phyloP scores from a whole-genome alignment of 2,329 filamentous ascomycete species.

The Tolypocladium ovalisporum region DNA sequence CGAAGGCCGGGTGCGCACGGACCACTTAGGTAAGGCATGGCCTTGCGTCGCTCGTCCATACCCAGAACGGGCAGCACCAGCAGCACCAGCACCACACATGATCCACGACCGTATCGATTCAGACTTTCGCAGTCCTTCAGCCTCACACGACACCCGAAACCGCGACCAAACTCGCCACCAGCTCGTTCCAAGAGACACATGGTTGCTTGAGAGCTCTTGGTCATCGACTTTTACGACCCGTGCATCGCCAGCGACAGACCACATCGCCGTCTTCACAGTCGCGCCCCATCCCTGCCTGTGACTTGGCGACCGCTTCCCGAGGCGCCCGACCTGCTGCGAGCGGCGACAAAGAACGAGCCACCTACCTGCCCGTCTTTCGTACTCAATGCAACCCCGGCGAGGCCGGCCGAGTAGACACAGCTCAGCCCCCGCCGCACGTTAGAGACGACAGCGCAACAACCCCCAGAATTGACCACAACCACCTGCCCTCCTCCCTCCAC shows the following conservation, averaged over 20 bases:
- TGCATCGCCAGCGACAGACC: neutral
- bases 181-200: neutral
- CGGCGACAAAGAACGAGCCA: neutral
- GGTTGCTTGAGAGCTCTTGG: neutral
- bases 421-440: conserved; percentile 15
- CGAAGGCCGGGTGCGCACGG: conserved; percentile 7
- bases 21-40: conserved; percentile 4
- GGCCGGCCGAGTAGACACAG: conserved; percentile 6
- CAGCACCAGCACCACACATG: neutral
- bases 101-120: neutral
- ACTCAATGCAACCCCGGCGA: conserved; percentile 9
- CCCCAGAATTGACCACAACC: neutral
- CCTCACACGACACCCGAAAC: neutral
- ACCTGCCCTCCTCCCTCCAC: neutral
- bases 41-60: neutral
- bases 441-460: conserved; percentile 12
- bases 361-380: neutral
- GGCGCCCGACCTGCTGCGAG: neutral
- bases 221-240: neutral
- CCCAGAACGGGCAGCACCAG: neutral
- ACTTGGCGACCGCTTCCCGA: neutral
- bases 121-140: neutral
- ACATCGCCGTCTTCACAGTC: neutral
- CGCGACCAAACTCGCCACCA: neutral
- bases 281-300: neutral